Base-by-base conservation (phyloP, 192 early-diverging fungal genomes). In the Linnemannia exigua region DNA sequence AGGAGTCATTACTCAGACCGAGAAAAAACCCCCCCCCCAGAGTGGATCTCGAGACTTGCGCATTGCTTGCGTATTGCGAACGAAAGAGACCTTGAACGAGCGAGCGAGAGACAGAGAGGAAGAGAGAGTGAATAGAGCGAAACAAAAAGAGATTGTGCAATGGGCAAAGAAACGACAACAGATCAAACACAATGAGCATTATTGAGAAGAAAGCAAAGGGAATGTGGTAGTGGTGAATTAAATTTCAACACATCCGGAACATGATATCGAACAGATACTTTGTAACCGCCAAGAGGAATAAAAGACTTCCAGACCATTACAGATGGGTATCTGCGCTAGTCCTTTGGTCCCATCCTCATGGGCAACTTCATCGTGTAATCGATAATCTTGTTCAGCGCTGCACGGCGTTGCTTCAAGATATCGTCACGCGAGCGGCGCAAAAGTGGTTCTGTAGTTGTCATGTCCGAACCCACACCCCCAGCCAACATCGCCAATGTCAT, bases 301-400 rank as follows among this genome's bases (percentile, higher is more conserved):
- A 33, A 31, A 31, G 58, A 12, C 58, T 63, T 63, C 58, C 58
- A 63, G 58, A 63, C 58, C n/a, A 14, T 63, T 63, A 25, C n/a
- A 31, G 28, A 63, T 63, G 25, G 28, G 31, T 9, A 63, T 63
- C 28, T 25, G 31, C 58, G 14, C 68, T 70, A 38, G 68, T 70
- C 38, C 68, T 36, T 38, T 25, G 38, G 20, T 36, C 68, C 70
- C 41, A 72, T 54, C 77, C 66, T 58, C 79, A 67, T 74, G n/a
- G 51, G 73, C 79, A 70, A 54, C 25, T 31, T 74, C 79, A 51
- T 70, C 25, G 73, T 69, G 20, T 58, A 75, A 48, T 70, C 79
- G 36, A 70, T 70, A 51, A 67, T 72, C 52, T 50, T 63, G 19
- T 72, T 71, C 17, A 73, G 70, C 41, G 78, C 78, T 37, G 44